Percentiles rank a stretch among this genome's conserved stretches.
Conservation (phyloP, 768 basidiomycete species). For the Mycena floridula region DNA sequence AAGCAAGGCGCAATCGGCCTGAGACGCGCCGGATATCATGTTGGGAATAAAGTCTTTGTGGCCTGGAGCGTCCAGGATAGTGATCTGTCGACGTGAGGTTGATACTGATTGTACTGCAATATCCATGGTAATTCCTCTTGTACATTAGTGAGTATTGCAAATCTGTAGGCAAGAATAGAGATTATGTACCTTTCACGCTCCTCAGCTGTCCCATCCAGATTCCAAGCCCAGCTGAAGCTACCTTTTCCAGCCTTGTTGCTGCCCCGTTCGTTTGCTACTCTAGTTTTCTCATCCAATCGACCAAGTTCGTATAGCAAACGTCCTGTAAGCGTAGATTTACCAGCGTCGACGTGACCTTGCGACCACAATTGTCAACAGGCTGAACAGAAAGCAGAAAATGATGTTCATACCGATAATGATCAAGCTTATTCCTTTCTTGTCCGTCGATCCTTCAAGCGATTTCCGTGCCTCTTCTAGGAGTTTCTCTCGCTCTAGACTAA, state of each 20-base stretch:
- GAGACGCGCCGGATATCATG: constrained; percentile 98
- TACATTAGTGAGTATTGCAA: constrained; percentile 3
- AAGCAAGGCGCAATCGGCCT: constrained; percentile 91
- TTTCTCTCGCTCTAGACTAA: constrained; percentile 71
- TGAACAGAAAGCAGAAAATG: not conserved
- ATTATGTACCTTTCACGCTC: constrained; percentile 82
- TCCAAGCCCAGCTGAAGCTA: constrained; percentile 98
- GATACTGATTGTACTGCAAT: constrained; percentile 77
- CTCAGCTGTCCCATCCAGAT: constrained; percentile 86
- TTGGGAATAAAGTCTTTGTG: constrained; percentile 98
- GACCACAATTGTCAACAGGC: not conserved
- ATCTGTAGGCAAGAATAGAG: constrained; percentile 1
- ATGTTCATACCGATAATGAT: constrained; percentile 78
- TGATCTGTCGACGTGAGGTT: constrained; percentile 74
- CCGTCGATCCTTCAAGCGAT: constrained; percentile 39
- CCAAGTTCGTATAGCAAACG: constrained; percentile 90
- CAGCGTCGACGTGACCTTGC: constrained; percentile 95
- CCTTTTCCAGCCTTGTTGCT: constrained; percentile 88
- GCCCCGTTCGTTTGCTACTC: constrained; percentile 80
- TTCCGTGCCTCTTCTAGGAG: constrained; percentile 74
- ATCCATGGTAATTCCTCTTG: constrained; percentile 96
- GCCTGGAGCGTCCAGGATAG: constrained; percentile 95
- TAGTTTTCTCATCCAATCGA: constrained; percentile 77
- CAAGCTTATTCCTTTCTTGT: constrained; percentile 72
- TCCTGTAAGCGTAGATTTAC: constrained; percentile 98